These are phyloP conservation scores for Acanthamoeba castellanii DNA, from an alignment of 208 protist genomes.

Conservation along the genomic window DNA sequence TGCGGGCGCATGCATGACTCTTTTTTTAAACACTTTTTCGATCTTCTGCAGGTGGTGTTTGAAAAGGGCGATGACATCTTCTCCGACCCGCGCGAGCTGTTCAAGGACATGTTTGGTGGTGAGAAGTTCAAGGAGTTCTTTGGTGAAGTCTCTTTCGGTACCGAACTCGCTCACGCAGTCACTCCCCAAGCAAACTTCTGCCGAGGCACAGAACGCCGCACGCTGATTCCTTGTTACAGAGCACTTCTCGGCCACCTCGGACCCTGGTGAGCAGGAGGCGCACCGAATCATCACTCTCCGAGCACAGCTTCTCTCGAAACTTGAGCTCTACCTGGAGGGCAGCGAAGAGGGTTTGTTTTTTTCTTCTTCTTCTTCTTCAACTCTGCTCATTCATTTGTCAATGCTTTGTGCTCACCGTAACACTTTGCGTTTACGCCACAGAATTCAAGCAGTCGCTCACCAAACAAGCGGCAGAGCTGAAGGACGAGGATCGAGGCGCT, in stretches of 20 bases:
- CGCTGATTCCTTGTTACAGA: background rate
- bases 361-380: background rate
- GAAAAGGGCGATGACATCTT: slow-evolving; percentile 70
- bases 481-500: slow-evolving; percentile 61
- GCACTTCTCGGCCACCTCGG: slow-evolving; percentile 28
- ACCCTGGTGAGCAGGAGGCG: slow-evolving; percentile 24
- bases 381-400: background rate
- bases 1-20: background rate
- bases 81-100: slow-evolving; percentile 66
- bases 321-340: slow-evolving; percentile 50
- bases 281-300: slow-evolving; percentile 66
- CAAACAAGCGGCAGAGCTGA: slow-evolving; percentile 48
- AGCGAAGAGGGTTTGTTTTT: slow-evolving; percentile 44
- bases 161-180: no score
- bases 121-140: slow-evolving; percentile 74
- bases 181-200: background rate
- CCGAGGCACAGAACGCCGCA: background rate
- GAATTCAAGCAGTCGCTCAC: slow-evolving; percentile 35
- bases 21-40: background rate
- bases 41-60: background rate
- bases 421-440: background rate
- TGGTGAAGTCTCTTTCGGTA: slow-evolving; percentile 61
- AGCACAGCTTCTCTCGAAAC: slow-evolving; percentile 31
- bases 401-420: background rate
- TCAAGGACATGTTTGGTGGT: slow-evolving; percentile 73